These are phyloP conservation scores for Peronospora farinosa DNA, from an alignment of 352 stramenopile species.

Conservation along the genomic window DNA sequence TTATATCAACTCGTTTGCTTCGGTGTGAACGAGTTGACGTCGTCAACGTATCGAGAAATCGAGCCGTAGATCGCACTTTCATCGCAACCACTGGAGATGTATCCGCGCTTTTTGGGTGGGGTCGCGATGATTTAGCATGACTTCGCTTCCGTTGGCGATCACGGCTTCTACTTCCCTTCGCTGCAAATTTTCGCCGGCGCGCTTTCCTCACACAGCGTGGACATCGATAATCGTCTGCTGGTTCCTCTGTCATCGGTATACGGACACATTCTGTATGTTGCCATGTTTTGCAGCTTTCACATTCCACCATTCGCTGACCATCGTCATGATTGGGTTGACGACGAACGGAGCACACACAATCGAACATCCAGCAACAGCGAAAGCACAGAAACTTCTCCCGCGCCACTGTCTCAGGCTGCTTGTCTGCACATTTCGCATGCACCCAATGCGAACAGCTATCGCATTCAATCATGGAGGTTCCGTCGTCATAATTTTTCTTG, in stretches of 20 bases:
- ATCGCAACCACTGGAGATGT: slow-evolving; percentile 10
- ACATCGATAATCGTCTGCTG: slow-evolving; percentile 52
- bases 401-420: slow-evolving; percentile 27
- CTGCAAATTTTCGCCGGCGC: slow-evolving; percentile 16
- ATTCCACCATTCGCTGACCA: slow-evolving; percentile 63
- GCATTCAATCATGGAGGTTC: slow-evolving; percentile 59
- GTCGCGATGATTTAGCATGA: slow-evolving; percentile 5
- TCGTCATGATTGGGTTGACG: slow-evolving; percentile 59
- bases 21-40: slow-evolving; percentile 14
- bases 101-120: slow-evolving; percentile 17
- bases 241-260: slow-evolving; percentile 44
- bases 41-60: slow-evolving; percentile 11
- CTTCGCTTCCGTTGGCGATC: slow-evolving; percentile 23
- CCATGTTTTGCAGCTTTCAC: slow-evolving; percentile 63
- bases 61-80: slow-evolving; percentile 18
- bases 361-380: slow-evolving; percentile 65
- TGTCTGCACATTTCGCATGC: slow-evolving; percentile 51
- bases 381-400: slow-evolving; percentile 59
- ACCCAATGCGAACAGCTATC: slow-evolving; percentile 52
- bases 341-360: slow-evolving; percentile 56
- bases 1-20: slow-evolving; percentile 12
- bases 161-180: slow-evolving; percentile 13
- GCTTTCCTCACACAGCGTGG: slow-evolving; percentile 38
- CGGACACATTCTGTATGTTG: slow-evolving; percentile 63
- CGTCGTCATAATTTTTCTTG: slow-evolving; percentile 56